Base-by-base conservation (phyloP, 2,329 filamentous ascomycete genomes). In the Ascochyta fabae region DNA sequence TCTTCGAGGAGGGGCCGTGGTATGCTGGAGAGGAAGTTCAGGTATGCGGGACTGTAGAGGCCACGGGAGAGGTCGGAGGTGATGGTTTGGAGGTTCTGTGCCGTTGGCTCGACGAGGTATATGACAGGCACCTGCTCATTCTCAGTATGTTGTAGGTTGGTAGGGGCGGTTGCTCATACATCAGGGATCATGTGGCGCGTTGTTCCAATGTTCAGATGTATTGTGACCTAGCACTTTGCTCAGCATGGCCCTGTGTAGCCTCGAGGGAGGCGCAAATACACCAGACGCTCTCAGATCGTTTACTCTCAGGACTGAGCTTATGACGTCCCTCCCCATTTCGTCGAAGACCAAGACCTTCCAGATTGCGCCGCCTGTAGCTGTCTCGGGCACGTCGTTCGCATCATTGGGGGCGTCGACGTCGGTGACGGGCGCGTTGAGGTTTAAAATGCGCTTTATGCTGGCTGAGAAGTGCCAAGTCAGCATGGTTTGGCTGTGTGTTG, bases 21-120 rank as follows among this genome's bases (percentile, higher is more conserved):
- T 74, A 99, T 88, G 16, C 94, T 97, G 39, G 92, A 96, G 50
- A 98, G 86, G 76, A 99, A 97, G 80, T 99, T 99, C 78, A 99
- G 87, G 73, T 98, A 96, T 59, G 94, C 94, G 0, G 94, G 93
- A 24, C 58, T 70, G 77, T 99, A 99, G 26, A 99, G 84, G 43
- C 88, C 91, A 61, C 89, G 91, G 59, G 93, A 86, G 13, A 99
- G 85, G 73, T 99, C 96, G 63, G 81, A 86, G 12, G 92, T 95
- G 57, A 99, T 94, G 41, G 84, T 81, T 70, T 93, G 84, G 44
- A 97, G 83, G 74, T 98, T 98, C 58, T 87, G 81, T 9, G 86
- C 75, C 10, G 86, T 96, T 15, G 95, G 95, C 70, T 99, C 94
- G 68, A 99, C 84, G n/a, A 99, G 84, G 73, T 99, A 99, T 59